Base-by-base conservation (phyloP, 768 basidiomycete species). In the Leccinum truebloodii region DNA sequence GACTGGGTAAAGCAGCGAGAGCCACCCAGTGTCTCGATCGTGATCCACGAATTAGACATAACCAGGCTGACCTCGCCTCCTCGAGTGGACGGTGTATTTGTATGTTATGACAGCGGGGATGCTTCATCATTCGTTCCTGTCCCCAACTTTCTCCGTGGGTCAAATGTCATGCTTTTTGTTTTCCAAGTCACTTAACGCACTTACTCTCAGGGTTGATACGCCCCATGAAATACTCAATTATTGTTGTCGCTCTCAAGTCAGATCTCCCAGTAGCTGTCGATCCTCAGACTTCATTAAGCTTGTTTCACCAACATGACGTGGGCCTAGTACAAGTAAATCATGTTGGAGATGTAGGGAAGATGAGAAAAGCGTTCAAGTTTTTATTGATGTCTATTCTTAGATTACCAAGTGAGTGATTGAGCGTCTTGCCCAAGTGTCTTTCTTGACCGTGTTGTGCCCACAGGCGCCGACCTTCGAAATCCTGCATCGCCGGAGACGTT, bases 161-260 rank as follows among this genome's bases (percentile, higher is more conserved):
- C 18, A 5, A 55, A 44, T 50, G 14, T 26, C 46, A 26, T 49
- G 7, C 30, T 54, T 64, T 50, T 57, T 16, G 30, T 49, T 59
- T n/a, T 46, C 12, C 49, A 57, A 35, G 39, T 57, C 57, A 41
- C 62, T 67, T 51, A 28, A 14, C 2, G 63, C 49, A 34, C 50
- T 55, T 26, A 32, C 49, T 59, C 24, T 48, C 66, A 94, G 92
- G 80, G 66, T 75, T 81, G 60, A 88, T 85, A 73, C 77, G 76
- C 66, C 77, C 80, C 55, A 75, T 85, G 69, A 82, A 82, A 59
- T 75, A 89, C 39, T 83, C 90, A 9, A 76, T 83, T 26, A 80
- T 96, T 50, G 89, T 94, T 13, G 78, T 98, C 14, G 93, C 92
- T 4, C 94, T 94, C 78, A 98, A 97, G 73, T 87, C 88, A 6